These are phyloP conservation scores for Chlamydomonas reinhardtii DNA, from an alignment of 163 green algal genomes.

Conservation along the genomic window DNA sequence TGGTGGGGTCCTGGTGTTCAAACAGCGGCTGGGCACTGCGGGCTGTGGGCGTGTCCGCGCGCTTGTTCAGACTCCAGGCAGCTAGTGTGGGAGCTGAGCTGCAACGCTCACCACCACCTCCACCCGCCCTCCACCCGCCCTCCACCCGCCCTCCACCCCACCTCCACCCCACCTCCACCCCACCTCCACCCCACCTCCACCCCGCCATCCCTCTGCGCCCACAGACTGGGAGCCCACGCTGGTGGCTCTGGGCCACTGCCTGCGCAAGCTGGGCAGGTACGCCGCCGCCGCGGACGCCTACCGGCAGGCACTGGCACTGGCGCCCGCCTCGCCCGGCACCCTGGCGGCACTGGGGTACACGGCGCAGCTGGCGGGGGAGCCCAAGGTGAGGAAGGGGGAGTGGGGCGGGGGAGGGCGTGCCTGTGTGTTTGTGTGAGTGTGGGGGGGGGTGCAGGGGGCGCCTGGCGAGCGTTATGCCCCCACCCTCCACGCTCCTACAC, in stretches of 20 bases:
- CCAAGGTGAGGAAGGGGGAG: neutral
- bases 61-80: too few relatives aligned
- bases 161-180: too few relatives aligned
- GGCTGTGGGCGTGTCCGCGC: too few relatives aligned
- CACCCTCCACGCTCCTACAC: too few relatives aligned
- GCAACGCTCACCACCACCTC: too few relatives aligned
- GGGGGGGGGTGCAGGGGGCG: too few relatives aligned
- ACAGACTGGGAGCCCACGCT: constrained; percentile 87
- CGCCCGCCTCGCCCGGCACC: constrained; percentile 72
- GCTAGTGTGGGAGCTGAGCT: too few relatives aligned
- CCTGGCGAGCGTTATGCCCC: too few relatives aligned
- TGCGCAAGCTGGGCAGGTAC: constrained; percentile 81
- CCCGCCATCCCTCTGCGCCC: neutral
- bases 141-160: too few relatives aligned
- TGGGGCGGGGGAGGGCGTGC: neutral
- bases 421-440: neutral
- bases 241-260: constrained; percentile 91
- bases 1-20: too few relatives aligned
- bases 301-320: constrained; percentile 74
- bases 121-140: too few relatives aligned
- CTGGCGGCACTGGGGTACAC: constrained; percentile 89
- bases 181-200: neutral
- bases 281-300: constrained; percentile 61
- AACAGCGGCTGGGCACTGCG: too few relatives aligned
- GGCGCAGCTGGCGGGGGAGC: constrained; percentile 78